phyloP scores from a whole-genome alignment of 441 rosid genomes.

The Aquilaria agallochum region DNA sequence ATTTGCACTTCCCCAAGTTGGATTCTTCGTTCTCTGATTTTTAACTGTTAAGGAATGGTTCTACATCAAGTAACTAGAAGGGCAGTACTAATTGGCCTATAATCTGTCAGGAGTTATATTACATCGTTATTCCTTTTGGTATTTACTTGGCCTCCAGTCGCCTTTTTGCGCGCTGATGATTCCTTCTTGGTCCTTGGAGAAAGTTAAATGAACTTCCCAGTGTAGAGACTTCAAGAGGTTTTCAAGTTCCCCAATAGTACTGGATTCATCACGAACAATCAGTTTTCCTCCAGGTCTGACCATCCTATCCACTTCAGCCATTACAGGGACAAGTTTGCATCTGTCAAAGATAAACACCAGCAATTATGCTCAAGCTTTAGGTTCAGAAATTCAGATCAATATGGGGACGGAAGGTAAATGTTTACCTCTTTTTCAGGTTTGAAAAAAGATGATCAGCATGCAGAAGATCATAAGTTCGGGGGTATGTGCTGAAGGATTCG shows the following conservation, averaged over 20 bases:
- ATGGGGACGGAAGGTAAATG: not conserved
- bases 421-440: slow-evolving; percentile 59
- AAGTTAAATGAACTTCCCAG: slow-evolving; percentile 81
- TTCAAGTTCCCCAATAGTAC: slow-evolving; percentile 61
- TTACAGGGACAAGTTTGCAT: slow-evolving; percentile 74
- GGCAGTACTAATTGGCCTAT: not conserved
- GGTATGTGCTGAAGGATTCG: slow-evolving; percentile 93
- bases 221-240: slow-evolving; percentile 70
- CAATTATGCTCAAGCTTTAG: not conserved
- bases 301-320: slow-evolving; percentile 91
- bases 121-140: slow-evolving; percentile 11
- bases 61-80: slow-evolving; percentile 2
- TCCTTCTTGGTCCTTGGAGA: slow-evolving; percentile 77
- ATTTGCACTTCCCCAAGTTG: no score
- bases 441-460: slow-evolving; percentile 98
- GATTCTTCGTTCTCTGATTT: no score
- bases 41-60: not conserved
- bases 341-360: slow-evolving; percentile 22
- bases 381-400: not conserved
- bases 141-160: slow-evolving; percentile 66
- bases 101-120: not conserved
- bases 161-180: slow-evolving; percentile 85
- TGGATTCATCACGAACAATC: slow-evolving; percentile 65
- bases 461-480: slow-evolving; percentile 78
- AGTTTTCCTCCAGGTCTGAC: slow-evolving; percentile 87